Evolutionary conservation across 371 early-diverging fungal genomes (phyloP).

Genomic region (Mortierella sp.): DNA sequence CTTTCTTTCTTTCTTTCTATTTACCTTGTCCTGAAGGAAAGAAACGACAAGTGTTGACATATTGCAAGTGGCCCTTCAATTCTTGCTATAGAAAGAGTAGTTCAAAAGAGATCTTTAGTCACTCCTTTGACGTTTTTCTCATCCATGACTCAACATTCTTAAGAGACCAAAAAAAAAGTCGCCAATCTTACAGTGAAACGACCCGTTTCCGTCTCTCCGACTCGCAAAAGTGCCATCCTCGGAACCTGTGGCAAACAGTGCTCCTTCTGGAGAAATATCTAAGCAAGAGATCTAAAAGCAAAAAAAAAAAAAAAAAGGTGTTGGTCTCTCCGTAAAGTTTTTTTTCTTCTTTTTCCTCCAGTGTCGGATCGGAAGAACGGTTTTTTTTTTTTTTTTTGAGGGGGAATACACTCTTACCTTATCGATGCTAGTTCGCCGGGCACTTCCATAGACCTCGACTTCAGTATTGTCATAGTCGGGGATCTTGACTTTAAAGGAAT

Average conservation of each 20-base stretch:
- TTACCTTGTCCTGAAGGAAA: conserved; percentile 82
- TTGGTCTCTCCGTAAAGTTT: too few species aligned
- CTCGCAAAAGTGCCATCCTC: conserved; percentile 51
- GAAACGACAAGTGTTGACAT: conserved; percentile 72
- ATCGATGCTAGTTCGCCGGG: conserved; percentile 36
- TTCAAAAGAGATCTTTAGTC: background rate
- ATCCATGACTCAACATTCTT: background rate
- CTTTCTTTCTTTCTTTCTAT: background rate
- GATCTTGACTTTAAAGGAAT: conserved; percentile 41
- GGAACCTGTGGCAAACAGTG: conserved; percentile 60
- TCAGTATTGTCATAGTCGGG: conserved; percentile 32
- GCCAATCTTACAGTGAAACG: conserved; percentile 48
- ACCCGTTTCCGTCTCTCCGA: conserved; percentile 58
- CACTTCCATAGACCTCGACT: conserved; percentile 46
- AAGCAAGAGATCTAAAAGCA: conserved; percentile 55
- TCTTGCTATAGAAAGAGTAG: conserved; percentile 48
- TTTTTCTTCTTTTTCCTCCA: too few species aligned
- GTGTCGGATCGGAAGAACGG: too few species aligned
- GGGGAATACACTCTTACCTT: too few species aligned
- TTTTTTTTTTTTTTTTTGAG: too few species aligned
- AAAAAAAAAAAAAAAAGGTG: background rate
- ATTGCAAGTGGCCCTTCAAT: conserved; percentile 73
- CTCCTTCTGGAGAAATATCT: conserved; percentile 66
- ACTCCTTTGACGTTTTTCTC: background rate
- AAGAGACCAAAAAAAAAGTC: background rate